A percentile compares a stretch with the other conserved stretches of the same genome.
phyloP scores from a whole-genome alignment of 306 rosid species.

The Castanospermum australe region DNA sequence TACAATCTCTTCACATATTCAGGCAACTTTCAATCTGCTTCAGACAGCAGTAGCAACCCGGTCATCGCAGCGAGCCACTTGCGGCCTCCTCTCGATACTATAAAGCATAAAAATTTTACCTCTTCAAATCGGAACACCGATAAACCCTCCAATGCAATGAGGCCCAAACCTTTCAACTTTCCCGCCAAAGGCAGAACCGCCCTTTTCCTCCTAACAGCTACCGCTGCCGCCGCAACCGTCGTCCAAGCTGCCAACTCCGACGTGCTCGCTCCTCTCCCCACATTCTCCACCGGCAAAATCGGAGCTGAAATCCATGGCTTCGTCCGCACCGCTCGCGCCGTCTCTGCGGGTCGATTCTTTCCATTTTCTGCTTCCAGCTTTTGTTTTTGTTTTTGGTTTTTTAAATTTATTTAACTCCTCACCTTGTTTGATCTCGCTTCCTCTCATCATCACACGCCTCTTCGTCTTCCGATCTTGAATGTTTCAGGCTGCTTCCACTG shows the following conservation, averaged over 20 bases:
- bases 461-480: not conserved
- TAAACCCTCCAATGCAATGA: constrained; percentile 21
- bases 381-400: not conserved
- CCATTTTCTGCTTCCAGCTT: not conserved
- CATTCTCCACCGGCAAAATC: constrained; percentile 23
- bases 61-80: too few relatives aligned
- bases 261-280: constrained; percentile 6
- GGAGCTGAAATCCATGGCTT: constrained; percentile 48
- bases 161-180: constrained; percentile 36
- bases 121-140: too few relatives aligned
- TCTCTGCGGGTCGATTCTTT: constrained; percentile 51
- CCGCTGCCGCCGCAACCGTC: constrained; percentile 29
- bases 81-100: too few relatives aligned
- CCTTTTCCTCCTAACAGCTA: constrained; percentile 30
- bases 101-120: too few relatives aligned
- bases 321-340: constrained; percentile 75
- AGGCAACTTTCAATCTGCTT: too few relatives aligned
- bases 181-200: constrained; percentile 49
- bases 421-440: not conserved
- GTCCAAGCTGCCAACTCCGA: constrained; percentile 22
- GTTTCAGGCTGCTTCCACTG: constrained; percentile 58
- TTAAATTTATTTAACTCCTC: not conserved
- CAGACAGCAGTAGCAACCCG: too few relatives aligned
- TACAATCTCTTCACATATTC: too few relatives aligned
- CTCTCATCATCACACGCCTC: not conserved